Percentiles rank a stretch among this genome's conserved stretches.
phyloP scores from a whole-genome alignment of 148 eudicot species.

The Fagopyrum homotropicum region DNA sequence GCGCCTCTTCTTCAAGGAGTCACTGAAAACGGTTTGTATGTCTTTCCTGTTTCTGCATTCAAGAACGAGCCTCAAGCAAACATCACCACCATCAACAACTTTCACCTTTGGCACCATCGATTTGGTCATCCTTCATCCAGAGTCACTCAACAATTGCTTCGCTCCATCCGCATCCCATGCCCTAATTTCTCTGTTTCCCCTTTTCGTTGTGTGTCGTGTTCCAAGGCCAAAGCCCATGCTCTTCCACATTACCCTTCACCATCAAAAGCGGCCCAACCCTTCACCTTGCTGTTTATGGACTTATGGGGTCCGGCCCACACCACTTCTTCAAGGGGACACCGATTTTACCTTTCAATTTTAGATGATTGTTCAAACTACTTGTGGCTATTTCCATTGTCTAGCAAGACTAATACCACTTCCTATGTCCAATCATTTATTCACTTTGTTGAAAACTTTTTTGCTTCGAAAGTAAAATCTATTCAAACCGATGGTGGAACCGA shows the following conservation, averaged over 20 bases:
- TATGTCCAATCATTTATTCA: neutral
- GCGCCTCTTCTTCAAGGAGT: neutral
- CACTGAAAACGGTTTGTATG: neutral
- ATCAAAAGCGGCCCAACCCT: too few species aligned
- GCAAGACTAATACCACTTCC: neutral
- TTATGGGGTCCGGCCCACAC: too few species aligned
- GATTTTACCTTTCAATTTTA: neutral
- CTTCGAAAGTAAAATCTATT: too few species aligned
- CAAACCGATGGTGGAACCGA: too few species aligned
- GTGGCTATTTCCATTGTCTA: neutral
- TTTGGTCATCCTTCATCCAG: neutral
- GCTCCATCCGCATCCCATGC: neutral
- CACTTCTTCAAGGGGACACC: neutral
- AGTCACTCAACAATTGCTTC: neutral
- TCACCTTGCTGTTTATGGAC: too few species aligned
- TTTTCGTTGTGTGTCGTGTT: neutral
- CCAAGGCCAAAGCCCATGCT: too few species aligned
- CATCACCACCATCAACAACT: too few species aligned
- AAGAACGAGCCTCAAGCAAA: too few species aligned
- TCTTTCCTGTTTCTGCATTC: neutral
- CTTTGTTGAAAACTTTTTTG: neutral
- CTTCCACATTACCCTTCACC: too few species aligned
- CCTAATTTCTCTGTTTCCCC: neutral
- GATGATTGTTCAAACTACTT: neutral
- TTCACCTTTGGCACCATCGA: neutral